Evolutionary conservation across 2,329 filamentous ascomycete species (phyloP).

Genomic region (Aureobasidium namibiae): DNA sequence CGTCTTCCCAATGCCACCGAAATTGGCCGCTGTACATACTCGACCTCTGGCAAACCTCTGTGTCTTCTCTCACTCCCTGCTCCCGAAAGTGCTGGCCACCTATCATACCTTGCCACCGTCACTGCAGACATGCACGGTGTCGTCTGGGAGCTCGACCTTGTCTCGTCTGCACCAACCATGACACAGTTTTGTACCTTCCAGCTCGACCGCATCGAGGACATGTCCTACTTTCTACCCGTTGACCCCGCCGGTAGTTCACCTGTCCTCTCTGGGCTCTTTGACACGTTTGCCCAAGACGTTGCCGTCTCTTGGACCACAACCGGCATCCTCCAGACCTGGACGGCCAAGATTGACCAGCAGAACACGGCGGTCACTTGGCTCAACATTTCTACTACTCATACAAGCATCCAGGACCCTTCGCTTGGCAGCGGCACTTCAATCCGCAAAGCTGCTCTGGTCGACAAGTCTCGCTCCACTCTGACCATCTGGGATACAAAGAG

Average conservation of each 20-base stretch:
- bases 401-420: conserved; percentile 62
- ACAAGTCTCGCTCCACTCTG: conserved; percentile 61
- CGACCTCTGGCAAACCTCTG: conserved; percentile 60
- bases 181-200: conserved; percentile 64
- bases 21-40: conserved; percentile 52
- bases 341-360: conserved; percentile 60
- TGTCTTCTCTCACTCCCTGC: conserved; percentile 72
- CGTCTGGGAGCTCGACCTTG: conserved; percentile 61
- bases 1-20: conserved; percentile 50
- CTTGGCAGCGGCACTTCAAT: conserved; percentile 79
- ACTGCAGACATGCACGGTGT: conserved; percentile 70
- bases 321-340: conserved; percentile 76
- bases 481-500: conserved; percentile 89
- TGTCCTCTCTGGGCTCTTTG: conserved; percentile 67
- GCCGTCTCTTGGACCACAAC: conserved; percentile 74
- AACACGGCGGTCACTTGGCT: conserved; percentile 67
- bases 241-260: conserved; percentile 73
- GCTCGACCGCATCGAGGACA: conserved; percentile 49
- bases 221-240: conserved; percentile 56
- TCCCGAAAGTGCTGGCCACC: conserved; percentile 42
- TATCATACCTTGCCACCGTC: conserved; percentile 67
- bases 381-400: conserved; percentile 72
- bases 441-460: conserved; percentile 77
- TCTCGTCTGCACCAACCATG: conserved; percentile 37
- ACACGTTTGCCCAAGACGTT: conserved; percentile 78